These are phyloP conservation scores for Hypoxylon sp. DNA, from an alignment of 2,329 filamentous ascomycete genomes.

Conservation along the genomic window DNA sequence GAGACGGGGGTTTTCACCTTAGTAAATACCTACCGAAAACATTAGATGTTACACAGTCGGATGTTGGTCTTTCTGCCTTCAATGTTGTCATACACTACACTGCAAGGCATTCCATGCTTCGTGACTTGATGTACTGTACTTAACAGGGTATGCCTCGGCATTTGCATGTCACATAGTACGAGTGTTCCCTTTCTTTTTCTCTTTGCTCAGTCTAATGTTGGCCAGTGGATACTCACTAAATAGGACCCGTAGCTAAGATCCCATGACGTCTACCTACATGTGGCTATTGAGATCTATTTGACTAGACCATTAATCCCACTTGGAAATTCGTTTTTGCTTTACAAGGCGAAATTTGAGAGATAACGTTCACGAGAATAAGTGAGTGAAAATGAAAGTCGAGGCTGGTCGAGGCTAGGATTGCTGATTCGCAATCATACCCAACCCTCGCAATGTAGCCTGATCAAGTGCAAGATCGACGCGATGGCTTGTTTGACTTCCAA, in stretches of 20 bases:
- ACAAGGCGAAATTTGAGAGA: neutral
- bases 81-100: neutral
- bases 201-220: conserved; percentile 8
- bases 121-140: conserved; percentile 9
- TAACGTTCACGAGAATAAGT: conserved; percentile 1
- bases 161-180: conserved; percentile 8
- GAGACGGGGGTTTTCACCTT: neutral
- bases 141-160: conserved; percentile 28
- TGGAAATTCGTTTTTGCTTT: neutral
- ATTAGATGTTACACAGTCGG: conserved; percentile 12
- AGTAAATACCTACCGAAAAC: conserved; percentile 13
- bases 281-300: neutral
- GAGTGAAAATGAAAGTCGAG: conserved; percentile 10
- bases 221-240: neutral
- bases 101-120: neutral
- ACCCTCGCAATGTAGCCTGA: conserved; percentile 6
- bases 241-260: neutral
- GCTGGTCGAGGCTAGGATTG: conserved; percentile 12
- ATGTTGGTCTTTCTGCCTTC: neutral
- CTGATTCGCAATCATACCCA: conserved; percentile 7
- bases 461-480: conserved; percentile 13
- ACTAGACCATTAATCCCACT: neutral
- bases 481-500: conserved; percentile 11
- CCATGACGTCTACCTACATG: conserved; percentile 1
- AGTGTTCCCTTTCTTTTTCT: conserved; percentile 5